Conservation (phyloP, 768 basidiomycete species). For the Mycena maculata region DNA sequence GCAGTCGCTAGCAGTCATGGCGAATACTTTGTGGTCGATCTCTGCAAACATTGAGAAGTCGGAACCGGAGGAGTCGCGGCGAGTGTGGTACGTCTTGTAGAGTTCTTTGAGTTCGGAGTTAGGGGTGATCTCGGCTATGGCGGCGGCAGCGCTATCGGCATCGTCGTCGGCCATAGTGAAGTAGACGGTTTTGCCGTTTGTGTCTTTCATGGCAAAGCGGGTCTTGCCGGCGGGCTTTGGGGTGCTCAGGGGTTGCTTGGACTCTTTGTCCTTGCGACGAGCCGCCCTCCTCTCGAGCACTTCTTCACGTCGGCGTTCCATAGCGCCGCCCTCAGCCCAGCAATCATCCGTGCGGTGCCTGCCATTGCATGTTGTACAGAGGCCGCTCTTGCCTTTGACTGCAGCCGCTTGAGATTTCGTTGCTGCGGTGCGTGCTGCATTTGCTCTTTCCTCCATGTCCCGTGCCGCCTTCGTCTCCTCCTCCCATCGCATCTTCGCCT, state of each 20-base stretch:
- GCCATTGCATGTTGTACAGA: neutral
- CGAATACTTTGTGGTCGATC: neutral
- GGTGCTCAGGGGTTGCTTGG: neutral
- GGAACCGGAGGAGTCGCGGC: constrained; percentile 9
- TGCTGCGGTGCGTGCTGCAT: neutral
- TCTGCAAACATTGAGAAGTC: constrained; percentile 1
- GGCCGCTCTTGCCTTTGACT: neutral
- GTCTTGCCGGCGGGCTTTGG: neutral
- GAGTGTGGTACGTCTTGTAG: neutral
- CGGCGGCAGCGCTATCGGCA: neutral
- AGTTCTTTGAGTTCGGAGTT: neutral
- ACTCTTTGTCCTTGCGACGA: neutral
- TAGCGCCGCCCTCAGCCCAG: constrained; percentile 14
- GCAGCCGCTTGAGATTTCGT: neutral
- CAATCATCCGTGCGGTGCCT: constrained; percentile 2
- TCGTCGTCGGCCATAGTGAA: constrained; percentile 4
- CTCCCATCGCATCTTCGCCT: neutral
- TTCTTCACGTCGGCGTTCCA: constrained; percentile 13
- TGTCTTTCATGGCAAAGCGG: constrained; percentile 4
- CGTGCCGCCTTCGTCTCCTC: constrained; percentile 17
- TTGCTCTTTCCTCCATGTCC: constrained; percentile 27
- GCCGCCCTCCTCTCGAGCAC: neutral
- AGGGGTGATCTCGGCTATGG: neutral
- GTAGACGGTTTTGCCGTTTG: constrained; percentile 4
- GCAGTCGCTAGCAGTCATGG: neutral